These are phyloP conservation scores for Rhipidocladum racemiflorum DNA, from an alignment of 176 grass and related monocot species.

Conservation along the genomic window DNA sequence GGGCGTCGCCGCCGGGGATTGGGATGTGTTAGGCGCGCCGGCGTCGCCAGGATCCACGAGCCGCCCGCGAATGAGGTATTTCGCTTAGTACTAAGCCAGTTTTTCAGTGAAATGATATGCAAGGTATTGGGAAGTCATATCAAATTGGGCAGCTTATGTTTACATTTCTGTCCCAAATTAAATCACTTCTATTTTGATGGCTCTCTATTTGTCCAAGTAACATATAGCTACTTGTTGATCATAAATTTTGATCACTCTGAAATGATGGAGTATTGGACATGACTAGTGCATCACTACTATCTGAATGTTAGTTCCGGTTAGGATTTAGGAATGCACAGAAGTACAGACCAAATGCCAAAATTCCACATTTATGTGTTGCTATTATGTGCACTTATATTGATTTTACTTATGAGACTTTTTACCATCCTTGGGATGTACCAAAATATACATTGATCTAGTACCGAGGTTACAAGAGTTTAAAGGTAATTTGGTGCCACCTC, in stretches of 20 bases:
- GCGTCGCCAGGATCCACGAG: conserved; percentile 47
- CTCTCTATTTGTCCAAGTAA: not conserved
- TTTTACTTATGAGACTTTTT: conserved; percentile 1
- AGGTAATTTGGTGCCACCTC: too few relatives aligned
- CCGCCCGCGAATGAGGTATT: conserved; percentile 27
- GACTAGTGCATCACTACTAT: not conserved
- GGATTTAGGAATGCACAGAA: too few relatives aligned
- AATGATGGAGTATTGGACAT: not conserved
- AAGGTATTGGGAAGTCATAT: not conserved
- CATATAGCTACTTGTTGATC: not conserved
- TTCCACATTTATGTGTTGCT: not conserved
- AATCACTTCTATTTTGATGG: not conserved
- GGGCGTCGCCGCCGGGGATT: conserved; percentile 24
- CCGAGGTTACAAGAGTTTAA: too few relatives aligned
- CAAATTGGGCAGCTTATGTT: not conserved
- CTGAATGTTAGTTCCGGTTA: not conserved
- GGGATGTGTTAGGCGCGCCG: conserved; percentile 52
- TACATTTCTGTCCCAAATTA: not conserved
- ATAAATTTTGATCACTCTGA: not conserved
- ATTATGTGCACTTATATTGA: not conserved
- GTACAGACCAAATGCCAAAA: not conserved
- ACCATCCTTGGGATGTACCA: too few relatives aligned
- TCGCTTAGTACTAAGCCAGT: not conserved
- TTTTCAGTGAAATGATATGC: conserved; percentile 17
- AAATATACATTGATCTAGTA: too few relatives aligned